These are phyloP conservation scores for Taxillus chinensis DNA, from an alignment of 164 flowering plant species.

Conservation along the genomic window DNA sequence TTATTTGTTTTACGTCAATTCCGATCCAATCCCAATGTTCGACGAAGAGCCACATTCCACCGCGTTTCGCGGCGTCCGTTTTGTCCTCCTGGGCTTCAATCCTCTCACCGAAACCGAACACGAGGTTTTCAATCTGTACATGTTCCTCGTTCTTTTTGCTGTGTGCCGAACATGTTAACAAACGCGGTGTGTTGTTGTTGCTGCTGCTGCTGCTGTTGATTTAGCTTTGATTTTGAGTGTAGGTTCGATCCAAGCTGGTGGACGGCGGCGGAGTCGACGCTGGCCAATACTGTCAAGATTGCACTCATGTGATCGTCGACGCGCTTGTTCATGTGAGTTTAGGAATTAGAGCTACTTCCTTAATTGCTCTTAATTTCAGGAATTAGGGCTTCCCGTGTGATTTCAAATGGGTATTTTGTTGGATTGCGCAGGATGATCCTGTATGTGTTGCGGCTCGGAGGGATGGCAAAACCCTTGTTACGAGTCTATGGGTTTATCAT, in stretches of 20 bases:
- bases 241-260: slow-evolving; percentile 58
- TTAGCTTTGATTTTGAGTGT: neutral
- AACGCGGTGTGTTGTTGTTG: no score
- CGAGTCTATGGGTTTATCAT: slow-evolving; percentile 71
- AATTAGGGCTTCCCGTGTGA: neutral
- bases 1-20: neutral
- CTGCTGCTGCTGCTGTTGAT: neutral
- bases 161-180: neutral
- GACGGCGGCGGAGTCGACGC: slow-evolving; percentile 61
- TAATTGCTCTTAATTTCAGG: neutral
- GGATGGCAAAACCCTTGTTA: slow-evolving; percentile 67
- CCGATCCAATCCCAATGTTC: neutral
- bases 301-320: slow-evolving; percentile 79
- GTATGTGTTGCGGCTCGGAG: slow-evolving; percentile 61
- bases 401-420: neutral
- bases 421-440: slow-evolving; percentile 61
- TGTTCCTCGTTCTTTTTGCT: neutral
- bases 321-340: slow-evolving; percentile 51
- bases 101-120: slow-evolving; percentile 22
- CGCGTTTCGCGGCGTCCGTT: slow-evolving; percentile 43
- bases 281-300: slow-evolving; percentile 39
- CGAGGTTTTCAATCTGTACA: slow-evolving; percentile 15
- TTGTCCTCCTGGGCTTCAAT: slow-evolving; percentile 58
- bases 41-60: slow-evolving; percentile 6
- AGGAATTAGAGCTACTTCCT: neutral